These are phyloP conservation scores for Rosa rugosa DNA, from an alignment of 306 rosid genomes.

Conservation along the genomic window DNA sequence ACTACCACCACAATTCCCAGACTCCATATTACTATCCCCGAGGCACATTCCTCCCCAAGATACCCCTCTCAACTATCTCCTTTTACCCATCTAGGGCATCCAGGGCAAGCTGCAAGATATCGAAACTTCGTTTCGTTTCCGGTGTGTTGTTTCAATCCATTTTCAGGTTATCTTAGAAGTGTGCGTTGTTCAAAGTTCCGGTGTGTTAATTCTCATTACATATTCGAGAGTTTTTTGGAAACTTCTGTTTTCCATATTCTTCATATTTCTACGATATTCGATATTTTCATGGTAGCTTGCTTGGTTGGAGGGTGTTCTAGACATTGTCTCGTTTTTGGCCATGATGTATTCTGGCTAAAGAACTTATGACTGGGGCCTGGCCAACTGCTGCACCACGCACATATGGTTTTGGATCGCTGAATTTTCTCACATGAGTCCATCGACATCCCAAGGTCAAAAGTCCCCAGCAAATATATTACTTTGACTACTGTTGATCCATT, in stretches of 20 bases:
- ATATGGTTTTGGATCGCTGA: neutral
- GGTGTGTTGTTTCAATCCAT: neutral
- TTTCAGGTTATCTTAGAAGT: neutral
- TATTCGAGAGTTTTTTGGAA: neutral
- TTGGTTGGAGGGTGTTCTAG: neutral
- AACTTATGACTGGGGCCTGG: slow-evolving; percentile 6
- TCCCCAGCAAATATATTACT: neutral
- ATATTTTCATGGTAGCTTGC: neutral
- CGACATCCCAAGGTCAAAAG: slow-evolving; percentile 3
- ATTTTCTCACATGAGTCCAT: slow-evolving; percentile 2
- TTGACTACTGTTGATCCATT: neutral
- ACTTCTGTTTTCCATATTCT: too few species aligned
- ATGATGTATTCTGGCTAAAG: neutral
- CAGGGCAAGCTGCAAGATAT: neutral
- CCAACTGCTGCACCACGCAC: neutral
- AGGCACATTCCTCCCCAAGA: neutral
- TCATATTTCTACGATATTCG: neutral
- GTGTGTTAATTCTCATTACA: neutral
- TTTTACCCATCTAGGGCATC: neutral
- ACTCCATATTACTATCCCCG: neutral
- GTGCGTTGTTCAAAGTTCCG: neutral
- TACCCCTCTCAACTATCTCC: neutral
- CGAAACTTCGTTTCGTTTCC: neutral
- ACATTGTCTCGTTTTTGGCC: neutral
- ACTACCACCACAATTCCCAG: neutral